Evolutionary conservation across 192 early-diverging fungal species (phyloP).

Genomic region (Coemansia javaensis): DNA sequence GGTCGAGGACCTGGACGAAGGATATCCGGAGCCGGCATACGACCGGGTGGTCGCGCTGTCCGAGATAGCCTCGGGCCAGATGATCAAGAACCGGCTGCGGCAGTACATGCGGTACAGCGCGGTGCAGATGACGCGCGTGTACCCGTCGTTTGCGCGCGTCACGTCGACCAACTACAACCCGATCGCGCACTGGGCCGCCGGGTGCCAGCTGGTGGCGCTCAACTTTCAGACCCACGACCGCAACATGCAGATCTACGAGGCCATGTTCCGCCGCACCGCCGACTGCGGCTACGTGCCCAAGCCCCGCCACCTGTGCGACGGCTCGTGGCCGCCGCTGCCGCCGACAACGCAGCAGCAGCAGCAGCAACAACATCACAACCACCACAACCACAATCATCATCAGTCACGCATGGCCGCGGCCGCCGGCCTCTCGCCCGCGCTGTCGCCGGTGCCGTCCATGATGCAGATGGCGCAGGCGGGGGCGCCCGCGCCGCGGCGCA

Average conservation of each 20-base stretch:
- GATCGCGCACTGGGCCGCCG: constrained; percentile 70
- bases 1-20: constrained; percentile 55
- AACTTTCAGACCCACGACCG: constrained; percentile 83
- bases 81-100: constrained; percentile 49
- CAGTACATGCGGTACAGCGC: constrained; percentile 58
- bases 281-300: constrained; percentile 81
- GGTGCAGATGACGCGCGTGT: constrained; percentile 67
- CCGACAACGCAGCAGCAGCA: background rate
- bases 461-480: too few relatives aligned
- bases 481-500: constrained; percentile 8
- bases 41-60: constrained; percentile 71
- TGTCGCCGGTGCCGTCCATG: too few relatives aligned
- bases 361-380: background rate
- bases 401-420: too few relatives aligned
- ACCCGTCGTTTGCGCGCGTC: constrained; percentile 74
- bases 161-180: constrained; percentile 83
- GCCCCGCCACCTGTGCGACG: constrained; percentile 47
- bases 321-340: background rate
- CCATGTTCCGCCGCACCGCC: constrained; percentile 73
- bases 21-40: constrained; percentile 42
- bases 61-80: constrained; percentile 58
- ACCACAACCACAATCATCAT: too few relatives aligned
- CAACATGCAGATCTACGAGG: constrained; percentile 77
- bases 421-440: background rate
- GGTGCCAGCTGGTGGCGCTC: constrained; percentile 83